Conservation (phyloP, 1,139 yeast species). For the Candida sanyaensis region DNA sequence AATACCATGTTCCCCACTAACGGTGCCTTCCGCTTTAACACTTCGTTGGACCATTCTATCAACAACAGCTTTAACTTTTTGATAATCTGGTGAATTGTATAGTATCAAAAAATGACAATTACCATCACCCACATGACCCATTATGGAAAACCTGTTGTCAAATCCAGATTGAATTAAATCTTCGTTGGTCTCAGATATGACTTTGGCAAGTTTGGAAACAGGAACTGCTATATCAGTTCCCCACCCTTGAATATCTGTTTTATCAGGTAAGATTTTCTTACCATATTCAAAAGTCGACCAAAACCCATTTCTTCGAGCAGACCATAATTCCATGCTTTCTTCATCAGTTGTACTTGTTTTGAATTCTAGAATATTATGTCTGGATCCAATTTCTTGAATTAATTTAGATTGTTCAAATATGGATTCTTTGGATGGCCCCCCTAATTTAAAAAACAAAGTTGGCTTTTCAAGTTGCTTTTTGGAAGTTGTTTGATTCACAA, state of each 20-base stretch:
- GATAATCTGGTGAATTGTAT: conserved; percentile 46
- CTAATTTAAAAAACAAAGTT: conserved; percentile 69
- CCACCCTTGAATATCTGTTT: conserved; percentile 69
- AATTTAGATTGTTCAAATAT: conserved; percentile 57
- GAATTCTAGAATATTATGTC: conserved; percentile 49
- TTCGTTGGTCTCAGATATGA: conserved; percentile 51
- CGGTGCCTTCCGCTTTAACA: conserved; percentile 41
- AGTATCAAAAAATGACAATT: conserved; percentile 56
- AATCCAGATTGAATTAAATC: conserved; percentile 46
- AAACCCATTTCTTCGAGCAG: conserved; percentile 81
- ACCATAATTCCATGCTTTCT: conserved; percentile 75
- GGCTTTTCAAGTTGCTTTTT: conserved; percentile 57
- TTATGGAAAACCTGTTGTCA: conserved; percentile 39
- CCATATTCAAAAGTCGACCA: conserved; percentile 83
- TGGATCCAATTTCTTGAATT: conserved; percentile 53
- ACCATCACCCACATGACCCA: conserved; percentile 67
- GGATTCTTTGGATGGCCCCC: conserved; percentile 56
- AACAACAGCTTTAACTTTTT: conserved; percentile 34
- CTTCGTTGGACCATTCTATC: conserved; percentile 54
- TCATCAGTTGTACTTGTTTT: conserved; percentile 64
- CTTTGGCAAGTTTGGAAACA: conserved; percentile 47
- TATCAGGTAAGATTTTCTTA: conserved; percentile 40
- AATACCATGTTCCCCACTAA: conserved; percentile 50
- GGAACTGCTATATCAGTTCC: conserved; percentile 76
- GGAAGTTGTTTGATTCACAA: conserved; percentile 32